Percentiles rank a stretch among this genome's conserved stretches.
phyloP scores from a whole-genome alignment of 768 basidiomycete genomes.

The Cubamyces sp. region DNA sequence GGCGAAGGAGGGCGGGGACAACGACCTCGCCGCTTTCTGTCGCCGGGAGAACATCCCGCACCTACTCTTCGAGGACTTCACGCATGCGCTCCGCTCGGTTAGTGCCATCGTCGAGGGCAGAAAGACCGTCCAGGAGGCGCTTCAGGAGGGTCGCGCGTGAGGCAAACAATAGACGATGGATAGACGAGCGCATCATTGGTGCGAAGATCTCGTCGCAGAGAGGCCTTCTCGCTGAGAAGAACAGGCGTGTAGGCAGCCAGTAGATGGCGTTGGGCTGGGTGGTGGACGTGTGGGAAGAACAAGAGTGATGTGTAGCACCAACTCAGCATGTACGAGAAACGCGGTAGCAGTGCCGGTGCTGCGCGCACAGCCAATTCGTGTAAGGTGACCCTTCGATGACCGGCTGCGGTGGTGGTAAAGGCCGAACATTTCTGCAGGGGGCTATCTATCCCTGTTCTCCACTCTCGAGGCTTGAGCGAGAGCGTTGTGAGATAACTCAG shows the following conservation, averaged over 20 bases:
- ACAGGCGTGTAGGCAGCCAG: too few relatives aligned
- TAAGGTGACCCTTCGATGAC: too few relatives aligned
- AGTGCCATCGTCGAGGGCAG: constrained; percentile 72
- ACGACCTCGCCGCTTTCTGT: constrained; percentile 88
- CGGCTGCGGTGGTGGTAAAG: too few relatives aligned
- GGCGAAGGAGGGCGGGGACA: constrained; percentile 72
- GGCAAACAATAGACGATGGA: neutral
- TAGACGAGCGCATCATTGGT: neutral
- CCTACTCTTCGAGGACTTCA: constrained; percentile 76
- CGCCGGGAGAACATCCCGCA: constrained; percentile 77
- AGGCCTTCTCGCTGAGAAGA: neutral
- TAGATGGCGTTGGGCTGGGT: too few relatives aligned
- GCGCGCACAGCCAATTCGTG: too few relatives aligned
- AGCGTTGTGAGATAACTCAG: too few relatives aligned
- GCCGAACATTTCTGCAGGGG: too few relatives aligned
- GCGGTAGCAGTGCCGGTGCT: too few relatives aligned
- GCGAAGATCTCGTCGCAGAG: neutral
- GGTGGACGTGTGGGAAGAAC: neutral
- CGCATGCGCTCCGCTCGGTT: constrained; percentile 61
- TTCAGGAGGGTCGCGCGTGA: constrained; percentile 25
- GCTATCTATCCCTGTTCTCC: too few relatives aligned
- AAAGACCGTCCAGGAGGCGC: constrained; percentile 58
- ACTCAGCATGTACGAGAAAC: too few relatives aligned
- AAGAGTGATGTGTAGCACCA: too few relatives aligned
- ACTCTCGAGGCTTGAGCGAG: too few relatives aligned